Evolutionary conservation across 495 filamentous ascomycete genomes (phyloP), one percentile per base, ranked within the genome.

Genomic region (Trichodelitschia bisporula): DNA sequence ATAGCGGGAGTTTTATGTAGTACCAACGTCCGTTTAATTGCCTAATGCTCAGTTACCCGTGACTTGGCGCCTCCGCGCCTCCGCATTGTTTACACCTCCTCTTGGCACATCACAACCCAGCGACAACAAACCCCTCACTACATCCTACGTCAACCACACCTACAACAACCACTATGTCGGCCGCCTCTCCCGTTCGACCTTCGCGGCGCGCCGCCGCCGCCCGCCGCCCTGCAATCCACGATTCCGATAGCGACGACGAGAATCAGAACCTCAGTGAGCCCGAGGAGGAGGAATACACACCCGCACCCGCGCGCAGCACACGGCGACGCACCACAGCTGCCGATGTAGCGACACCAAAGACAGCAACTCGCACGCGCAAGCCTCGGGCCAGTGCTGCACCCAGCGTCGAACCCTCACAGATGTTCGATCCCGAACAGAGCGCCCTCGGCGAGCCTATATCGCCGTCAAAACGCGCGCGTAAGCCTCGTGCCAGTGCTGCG

Each of bases 261-360:
- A 66, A 73, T 24, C n/a, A n/a, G n/a, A n/a, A n/a, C n/a, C n/a
- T n/a, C n/a, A n/a, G n/a, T n/a, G n/a, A n/a, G n/a, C n/a, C n/a
- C n/a, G 69, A 66, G 28, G 69, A 65, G 34, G 72, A 82, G 24
- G 77, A 84, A 15, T 86, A 77, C 38, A 77, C 75, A 11, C 78
- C 77, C 4, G 76, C 70, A 11, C 69, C 77, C 1, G 39, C 46
- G 26, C 48, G 54, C 6, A 12, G 9, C 39, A 56, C 54, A 37
- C 51, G 47, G 57, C 56, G 46, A 40, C 62, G 59, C 46, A 59
- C 63, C 51, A 66, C 59, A 57, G 63, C 60, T 0, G 62, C 69
- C n/a, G 43, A 48, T 18, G 42, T 53, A 11, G 51, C 58, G 14
- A 59, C 64, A 4, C 50, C 56, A 24, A 38, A 37, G 28, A 46